Evolutionary conservation across 2,329 filamentous ascomycete genomes (phyloP), one percentile per base, ranked within the genome.

Genomic region (Teratosphaeria destructans): DNA sequence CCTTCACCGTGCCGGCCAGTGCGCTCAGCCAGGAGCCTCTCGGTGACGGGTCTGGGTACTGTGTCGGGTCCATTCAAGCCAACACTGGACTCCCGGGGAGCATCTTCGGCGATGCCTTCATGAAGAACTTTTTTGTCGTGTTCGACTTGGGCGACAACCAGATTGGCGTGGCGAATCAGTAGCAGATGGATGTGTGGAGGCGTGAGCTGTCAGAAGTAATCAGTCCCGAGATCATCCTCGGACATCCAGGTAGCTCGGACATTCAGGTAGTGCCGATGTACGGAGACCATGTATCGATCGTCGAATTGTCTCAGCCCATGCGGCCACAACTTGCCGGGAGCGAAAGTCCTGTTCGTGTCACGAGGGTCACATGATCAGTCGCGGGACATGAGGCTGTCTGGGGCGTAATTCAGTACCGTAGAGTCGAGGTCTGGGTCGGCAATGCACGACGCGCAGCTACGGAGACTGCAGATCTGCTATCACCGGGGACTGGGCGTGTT

Each of bases 61-160:
- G 90, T 79, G 92, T 83, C 72, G 89, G 89, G 58, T 89, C 89
- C 55, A 81, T 95, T 63, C 90, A 94, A 78, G 79, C 74, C 63
- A 78, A 81, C 66, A 68, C 73, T 1, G 81, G 79, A n/a, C 73
- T 86, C 54, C 79, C 79, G 5, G 79, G 86, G 63, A 83, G 80
- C 59, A 90, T 95, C 68, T 82, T 92, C 59, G 90, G 90, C 10
- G 88, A 92, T 62, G 65, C 72, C 58, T 73, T 91, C 76, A 80
- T 94, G 65, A 94, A 93, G 82, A 83, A 83, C 59, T 78, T 88
- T 63, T 91, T 88, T 70, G 84, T 87, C 34, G 83, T 90, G 55
- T 90, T 90, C 71, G 86, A 90, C 69, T 72, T 73, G 65, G 72
- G 72, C 32, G 64, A 67, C 60, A 66, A 65, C 49, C 66, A 76